Conservation (phyloP, 2,329 filamentous ascomycete species). For the Pseudogymnoascus sp. region DNA sequence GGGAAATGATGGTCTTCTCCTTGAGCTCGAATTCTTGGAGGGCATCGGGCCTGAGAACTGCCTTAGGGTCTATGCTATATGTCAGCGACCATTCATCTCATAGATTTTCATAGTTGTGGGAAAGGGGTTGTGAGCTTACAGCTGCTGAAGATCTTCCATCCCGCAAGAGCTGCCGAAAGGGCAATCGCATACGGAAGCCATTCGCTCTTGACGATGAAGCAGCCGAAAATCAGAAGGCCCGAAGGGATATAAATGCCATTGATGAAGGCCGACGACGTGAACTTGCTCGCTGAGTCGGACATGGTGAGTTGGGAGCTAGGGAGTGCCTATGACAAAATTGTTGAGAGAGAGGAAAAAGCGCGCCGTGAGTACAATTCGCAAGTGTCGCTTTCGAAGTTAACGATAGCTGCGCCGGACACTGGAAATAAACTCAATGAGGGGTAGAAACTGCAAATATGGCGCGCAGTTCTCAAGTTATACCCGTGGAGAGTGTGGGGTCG, state of each 20-base stretch:
- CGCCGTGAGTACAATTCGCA: neutral
- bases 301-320: neutral
- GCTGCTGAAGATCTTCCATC: conserved; percentile 61
- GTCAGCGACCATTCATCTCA: neutral
- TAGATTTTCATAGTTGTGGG: neutral
- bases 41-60: conserved; percentile 74
- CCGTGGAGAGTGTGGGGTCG: neutral
- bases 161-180: conserved; percentile 56
- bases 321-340: neutral
- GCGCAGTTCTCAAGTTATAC: conserved; percentile 2
- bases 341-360: neutral
- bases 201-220: conserved; percentile 68
- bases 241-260: conserved; percentile 79
- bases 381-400: neutral
- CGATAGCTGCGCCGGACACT: neutral
- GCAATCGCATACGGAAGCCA: conserved; percentile 64
- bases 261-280: conserved; percentile 51
- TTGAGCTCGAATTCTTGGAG: conserved; percentile 91
- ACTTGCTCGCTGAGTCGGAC: neutral
- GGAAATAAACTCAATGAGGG: neutral
- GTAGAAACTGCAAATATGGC: neutral
- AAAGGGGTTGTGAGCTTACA: conserved; percentile 38
- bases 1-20: conserved; percentile 91
- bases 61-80: conserved; percentile 40
- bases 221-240: conserved; percentile 68